Percentiles rank a stretch among this genome's conserved stretches.
These are phyloP conservation scores for Hevea brasiliensis DNA, from an alignment of 345 rosid species.

Conservation along the genomic window DNA sequence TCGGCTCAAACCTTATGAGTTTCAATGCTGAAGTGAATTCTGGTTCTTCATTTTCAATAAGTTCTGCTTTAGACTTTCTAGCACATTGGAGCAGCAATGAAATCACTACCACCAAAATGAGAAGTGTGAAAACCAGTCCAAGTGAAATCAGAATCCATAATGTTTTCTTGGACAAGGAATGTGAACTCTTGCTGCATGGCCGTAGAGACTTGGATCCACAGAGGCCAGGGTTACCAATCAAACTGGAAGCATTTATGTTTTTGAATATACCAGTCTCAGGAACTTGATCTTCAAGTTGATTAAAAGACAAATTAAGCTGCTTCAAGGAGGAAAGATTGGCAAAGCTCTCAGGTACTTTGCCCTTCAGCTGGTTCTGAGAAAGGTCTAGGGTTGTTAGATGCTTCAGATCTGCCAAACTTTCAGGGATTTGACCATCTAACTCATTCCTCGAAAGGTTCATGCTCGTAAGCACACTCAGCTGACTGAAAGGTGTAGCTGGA, in stretches of 20 bases:
- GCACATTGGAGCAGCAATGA: slow-evolving; percentile 25
- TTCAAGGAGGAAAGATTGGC: slow-evolving; percentile 55
- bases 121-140: slow-evolving; percentile 42
- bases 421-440: slow-evolving; percentile 57
- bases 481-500: slow-evolving; percentile 42
- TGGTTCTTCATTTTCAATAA: slow-evolving; percentile 38
- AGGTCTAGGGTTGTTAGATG: slow-evolving; percentile 59
- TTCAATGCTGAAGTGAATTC: slow-evolving; percentile 43
- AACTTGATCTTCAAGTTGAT: slow-evolving; percentile 69
- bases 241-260: slow-evolving; percentile 42
- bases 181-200: slow-evolving; percentile 45
- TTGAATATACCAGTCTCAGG: slow-evolving; percentile 67
- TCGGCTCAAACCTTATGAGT: slow-evolving; percentile 56
- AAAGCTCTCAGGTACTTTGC: slow-evolving; percentile 59
- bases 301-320: slow-evolving; percentile 64
- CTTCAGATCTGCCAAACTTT: slow-evolving; percentile 44
- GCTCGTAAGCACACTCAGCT: slow-evolving; percentile 42
- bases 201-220: slow-evolving; percentile 54
- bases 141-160: slow-evolving; percentile 41
- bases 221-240: slow-evolving; percentile 64
- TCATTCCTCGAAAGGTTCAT: slow-evolving; percentile 69
- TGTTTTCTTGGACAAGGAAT: slow-evolving; percentile 44
- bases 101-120: slow-evolving; percentile 34
- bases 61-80: slow-evolving; percentile 28
- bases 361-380: slow-evolving; percentile 60